Evolutionary conservation across 2,329 filamentous ascomycete genomes (phyloP).

Genomic region (Pseudopithomyces maydicus): DNA sequence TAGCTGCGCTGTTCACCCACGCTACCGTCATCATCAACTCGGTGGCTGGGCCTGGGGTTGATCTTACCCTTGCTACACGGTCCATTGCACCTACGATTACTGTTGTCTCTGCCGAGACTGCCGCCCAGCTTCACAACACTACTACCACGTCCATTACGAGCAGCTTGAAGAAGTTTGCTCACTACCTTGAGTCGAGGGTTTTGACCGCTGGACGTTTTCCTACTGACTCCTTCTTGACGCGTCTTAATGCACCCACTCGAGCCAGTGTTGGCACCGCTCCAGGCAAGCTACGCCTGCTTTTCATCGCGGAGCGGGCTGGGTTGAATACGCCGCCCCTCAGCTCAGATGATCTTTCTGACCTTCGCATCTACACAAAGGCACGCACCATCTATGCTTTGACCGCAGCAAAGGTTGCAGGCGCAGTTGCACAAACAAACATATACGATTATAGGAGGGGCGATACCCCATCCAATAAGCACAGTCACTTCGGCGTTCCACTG

Average conservation of each 20-base stretch:
- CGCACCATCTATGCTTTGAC: conserved; percentile 86
- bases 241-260: conserved; percentile 64
- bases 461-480: conserved; percentile 46
- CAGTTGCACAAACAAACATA: conserved; percentile 83
- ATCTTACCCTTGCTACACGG: conserved; percentile 74
- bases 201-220: conserved; percentile 79
- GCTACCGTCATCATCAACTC: conserved; percentile 87
- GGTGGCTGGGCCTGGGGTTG: conserved; percentile 73
- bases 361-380: conserved; percentile 80
- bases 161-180: conserved; percentile 68
- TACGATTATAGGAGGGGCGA: conserved; percentile 77
- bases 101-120: conserved; percentile 74
- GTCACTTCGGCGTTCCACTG: conserved; percentile 82
- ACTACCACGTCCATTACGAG: conserved; percentile 65
- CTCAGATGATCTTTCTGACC: conserved; percentile 73
- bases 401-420: conserved; percentile 81
- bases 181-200: conserved; percentile 72
- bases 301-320: conserved; percentile 75
- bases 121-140: conserved; percentile 69
- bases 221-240: conserved; percentile 64
- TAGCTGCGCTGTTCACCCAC: conserved; percentile 84
- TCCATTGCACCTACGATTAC: conserved; percentile 82
- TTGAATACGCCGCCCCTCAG: conserved; percentile 67
- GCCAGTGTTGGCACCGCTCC: conserved; percentile 65
- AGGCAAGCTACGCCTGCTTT: conserved; percentile 80